phyloP scores from a whole-genome alignment of 164 flowering plant species.

The Magnolia changhungtana region DNA sequence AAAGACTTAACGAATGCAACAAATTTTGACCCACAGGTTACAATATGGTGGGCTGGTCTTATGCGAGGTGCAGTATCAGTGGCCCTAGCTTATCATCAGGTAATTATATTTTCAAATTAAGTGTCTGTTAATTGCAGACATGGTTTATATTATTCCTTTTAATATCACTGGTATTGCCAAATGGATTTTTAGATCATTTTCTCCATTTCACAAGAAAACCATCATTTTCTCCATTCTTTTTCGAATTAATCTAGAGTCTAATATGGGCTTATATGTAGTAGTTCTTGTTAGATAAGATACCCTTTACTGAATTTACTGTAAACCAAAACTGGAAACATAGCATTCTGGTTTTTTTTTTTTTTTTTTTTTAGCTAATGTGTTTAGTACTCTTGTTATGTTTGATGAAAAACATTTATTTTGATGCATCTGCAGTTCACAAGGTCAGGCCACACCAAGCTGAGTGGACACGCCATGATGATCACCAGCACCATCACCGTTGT shows the following conservation, averaged over 20 bases:
- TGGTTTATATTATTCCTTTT: neutral
- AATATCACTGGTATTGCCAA: neutral
- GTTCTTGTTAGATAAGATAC: too few relatives aligned
- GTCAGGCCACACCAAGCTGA: slow-evolving; percentile 62
- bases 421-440: slow-evolving; percentile 64
- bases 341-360: too few relatives aligned
- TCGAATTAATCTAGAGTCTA: too few relatives aligned
- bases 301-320: too few relatives aligned
- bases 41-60: slow-evolving; percentile 64
- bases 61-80: slow-evolving; percentile 61
- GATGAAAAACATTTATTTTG: neutral
- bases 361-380: too few relatives aligned
- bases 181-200: too few relatives aligned
- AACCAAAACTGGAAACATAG: too few relatives aligned
- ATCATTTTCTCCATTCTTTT: too few relatives aligned
- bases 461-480: slow-evolving; percentile 79
- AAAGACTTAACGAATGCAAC: slow-evolving; percentile 3
- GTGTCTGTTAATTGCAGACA: neutral
- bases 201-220: too few relatives aligned
- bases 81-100: slow-evolving; percentile 62
- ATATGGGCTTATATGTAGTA: too few relatives aligned
- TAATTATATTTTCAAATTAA: slow-evolving; percentile 5
- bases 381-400: too few relatives aligned
- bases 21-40: slow-evolving; percentile 27
- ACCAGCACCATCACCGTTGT: slow-evolving; percentile 93